Evolutionary conservation across 257 asterid genomes (phyloP).

Genomic region (Lycium barbarum): DNA sequence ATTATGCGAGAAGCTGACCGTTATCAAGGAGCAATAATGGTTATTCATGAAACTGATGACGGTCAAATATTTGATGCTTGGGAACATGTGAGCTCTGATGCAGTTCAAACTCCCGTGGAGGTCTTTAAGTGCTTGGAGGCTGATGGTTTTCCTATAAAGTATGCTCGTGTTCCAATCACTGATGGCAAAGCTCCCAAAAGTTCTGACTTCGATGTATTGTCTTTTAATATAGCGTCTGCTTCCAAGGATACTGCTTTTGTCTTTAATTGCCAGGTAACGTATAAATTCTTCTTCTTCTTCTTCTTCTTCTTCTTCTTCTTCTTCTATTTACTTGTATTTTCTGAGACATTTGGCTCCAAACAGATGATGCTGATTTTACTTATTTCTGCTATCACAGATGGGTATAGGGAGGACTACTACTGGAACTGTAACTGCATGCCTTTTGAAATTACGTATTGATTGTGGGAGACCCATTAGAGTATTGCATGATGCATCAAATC

Average conservation of each 20-base stretch:
- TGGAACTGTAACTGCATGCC: conserved; percentile 98
- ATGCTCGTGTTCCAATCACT: conserved; percentile 98
- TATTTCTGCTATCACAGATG: conserved; percentile 56
- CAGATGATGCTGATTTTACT: not conserved
- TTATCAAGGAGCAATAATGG: conserved; percentile 92
- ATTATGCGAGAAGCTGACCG: conserved; percentile 92
- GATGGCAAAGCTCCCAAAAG: conserved; percentile 99
- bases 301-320: conserved; percentile 1
- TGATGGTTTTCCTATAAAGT: conserved; percentile 85
- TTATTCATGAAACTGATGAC: conserved; percentile 90
- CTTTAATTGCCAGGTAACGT: conserved; percentile 91
- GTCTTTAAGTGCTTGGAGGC: conserved; percentile 82
- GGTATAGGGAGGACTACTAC: conserved; percentile 98
- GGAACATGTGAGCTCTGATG: conserved; percentile 77
- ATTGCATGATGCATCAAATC: conserved; percentile 57
- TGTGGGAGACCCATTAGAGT: conserved; percentile 85
- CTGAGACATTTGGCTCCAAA: not conserved
- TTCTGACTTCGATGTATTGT: conserved; percentile 86
- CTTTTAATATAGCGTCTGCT: conserved; percentile 85
- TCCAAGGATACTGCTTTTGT: conserved; percentile 91
- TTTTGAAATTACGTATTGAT: conserved; percentile 86
- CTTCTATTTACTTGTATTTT: conserved; percentile 19
- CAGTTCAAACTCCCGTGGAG: conserved; percentile 94
- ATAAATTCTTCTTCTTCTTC: not conserved
- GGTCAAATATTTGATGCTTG: conserved; percentile 91